Base-by-base conservation (phyloP, 2,329 filamentous ascomycete species). In the Mycocentrospora acerina region DNA sequence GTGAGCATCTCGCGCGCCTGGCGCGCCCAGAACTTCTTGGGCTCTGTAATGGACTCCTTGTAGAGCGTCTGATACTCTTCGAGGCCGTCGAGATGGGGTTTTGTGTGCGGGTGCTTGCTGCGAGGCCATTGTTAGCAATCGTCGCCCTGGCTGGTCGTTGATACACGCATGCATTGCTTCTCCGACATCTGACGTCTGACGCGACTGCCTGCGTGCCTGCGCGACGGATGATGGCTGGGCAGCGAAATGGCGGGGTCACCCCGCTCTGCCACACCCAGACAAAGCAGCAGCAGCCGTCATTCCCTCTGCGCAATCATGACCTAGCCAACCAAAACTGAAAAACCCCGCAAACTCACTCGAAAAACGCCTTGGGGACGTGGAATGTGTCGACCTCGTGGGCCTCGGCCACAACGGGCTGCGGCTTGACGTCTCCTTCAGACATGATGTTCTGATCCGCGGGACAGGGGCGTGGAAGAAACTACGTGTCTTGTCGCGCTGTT, bases 1-100 rank as follows among this genome's bases (percentile, higher is more conserved):
- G 86, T 84, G 55, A 98, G 80, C 37, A 96, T 82, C 60, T 97
- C 90, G 50, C 90, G 87, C 33, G 90, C 93, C 67, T 86, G 78
- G 52, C 79, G 79, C 46, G 78, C 90, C 90, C 91, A 98, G 76
- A 97, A 98, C 68, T 86, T 83, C 50, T 90, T 75, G 33, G 93
- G 91, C 57, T 93, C 77, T 57, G 85, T 84, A 66, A 98, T 96
- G 32, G 93, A 98, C 73, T 98, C 78, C 60, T 82, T 80, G 68
- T 84, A 84, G 57, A 84, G 71, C 62, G 76, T 69, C 67, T 81
- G 75, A 71, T 84, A 85, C 60, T 83, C 74, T 44, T 81, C 78
- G 32, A 84, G 62, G 54, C 74, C 73, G 50, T 76, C 73, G 38
- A 84, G 57, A 64, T 85, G 80, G 29, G 81, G 77, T 55, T 76